Percentiles rank a stretch among this genome's conserved stretches.
Conservation (phyloP, 1,284 basidiomycete genomes). For the Ceratobasidium sp. region DNA sequence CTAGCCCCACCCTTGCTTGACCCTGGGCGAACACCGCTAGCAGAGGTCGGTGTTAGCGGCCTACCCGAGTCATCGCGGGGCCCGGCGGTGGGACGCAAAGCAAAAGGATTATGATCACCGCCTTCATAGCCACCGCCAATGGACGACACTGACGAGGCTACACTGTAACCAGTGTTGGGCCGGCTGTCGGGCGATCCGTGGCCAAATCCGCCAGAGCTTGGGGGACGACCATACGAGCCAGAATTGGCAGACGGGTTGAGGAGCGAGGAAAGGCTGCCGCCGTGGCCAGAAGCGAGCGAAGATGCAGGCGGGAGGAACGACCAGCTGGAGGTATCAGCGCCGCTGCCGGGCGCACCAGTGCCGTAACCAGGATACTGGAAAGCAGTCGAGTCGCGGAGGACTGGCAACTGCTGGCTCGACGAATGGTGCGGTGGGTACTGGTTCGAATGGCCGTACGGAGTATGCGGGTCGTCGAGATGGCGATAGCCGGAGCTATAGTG, state of each 20-base stretch:
- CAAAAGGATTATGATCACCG: constrained; percentile 35
- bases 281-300: constrained; percentile 61
- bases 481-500: constrained; percentile 30
- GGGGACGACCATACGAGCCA: constrained; percentile 40
- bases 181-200: constrained; percentile 75
- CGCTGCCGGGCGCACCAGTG: constrained; percentile 30
- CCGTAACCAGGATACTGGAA: constrained; percentile 33
- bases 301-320: constrained; percentile 53
- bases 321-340: constrained; percentile 27
- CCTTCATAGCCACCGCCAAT: constrained; percentile 29
- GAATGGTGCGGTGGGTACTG: constrained; percentile 22
- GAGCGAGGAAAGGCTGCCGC: constrained; percentile 70
- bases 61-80: constrained; percentile 36
- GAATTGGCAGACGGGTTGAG: constrained; percentile 60
- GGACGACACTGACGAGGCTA: constrained; percentile 52
- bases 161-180: constrained; percentile 81
- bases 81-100: constrained; percentile 36
- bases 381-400: constrained; percentile 32
- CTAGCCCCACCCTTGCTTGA: constrained; percentile 38
- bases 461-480: constrained; percentile 33
- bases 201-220: constrained; percentile 40
- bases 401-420: constrained; percentile 20
- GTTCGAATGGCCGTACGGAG: constrained; percentile 35
- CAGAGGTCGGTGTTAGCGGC: constrained; percentile 36
- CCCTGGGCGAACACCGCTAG: constrained; percentile 39